Percentiles rank a stretch among this genome's conserved stretches.
These are phyloP conservation scores for Starmerella bombi DNA, from an alignment of 805 yeast species.

Conservation along the genomic window DNA sequence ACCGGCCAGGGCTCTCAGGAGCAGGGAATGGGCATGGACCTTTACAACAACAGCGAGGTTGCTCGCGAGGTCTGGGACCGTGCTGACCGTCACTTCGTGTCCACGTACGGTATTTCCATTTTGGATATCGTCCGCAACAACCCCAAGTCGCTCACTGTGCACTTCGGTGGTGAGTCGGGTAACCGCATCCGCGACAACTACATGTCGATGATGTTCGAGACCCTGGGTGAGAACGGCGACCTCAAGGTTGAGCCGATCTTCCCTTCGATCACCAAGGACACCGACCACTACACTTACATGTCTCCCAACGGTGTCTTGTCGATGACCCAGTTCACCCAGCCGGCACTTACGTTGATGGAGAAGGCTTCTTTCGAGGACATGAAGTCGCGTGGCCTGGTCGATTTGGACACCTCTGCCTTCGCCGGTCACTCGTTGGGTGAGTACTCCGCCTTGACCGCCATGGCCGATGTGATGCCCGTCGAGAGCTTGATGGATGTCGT, in stretches of 20 bases:
- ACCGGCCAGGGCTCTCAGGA: constrained; percentile 99
- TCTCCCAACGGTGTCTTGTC: constrained; percentile 91
- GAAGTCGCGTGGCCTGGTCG: constrained; percentile 89
- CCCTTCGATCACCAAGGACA: constrained; percentile 71
- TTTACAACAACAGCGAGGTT: constrained; percentile 77
- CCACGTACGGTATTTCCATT: constrained; percentile 93
- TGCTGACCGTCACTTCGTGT: constrained; percentile 85
- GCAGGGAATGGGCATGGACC: constrained; percentile 99
- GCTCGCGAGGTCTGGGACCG: constrained; percentile 96
- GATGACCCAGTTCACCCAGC: constrained; percentile 98
- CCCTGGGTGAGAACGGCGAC: constrained; percentile 70
- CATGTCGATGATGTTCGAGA: constrained; percentile 94
- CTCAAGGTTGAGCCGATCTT: constrained; percentile 86
- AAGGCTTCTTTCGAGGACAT: constrained; percentile 97
- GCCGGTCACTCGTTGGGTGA: constrained; percentile 99
- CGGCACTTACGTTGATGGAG: constrained; percentile 98
- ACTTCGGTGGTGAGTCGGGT: constrained; percentile 97
- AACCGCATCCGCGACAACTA: constrained; percentile 88
- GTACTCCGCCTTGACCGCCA: constrained; percentile 91
- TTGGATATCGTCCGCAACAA: constrained; percentile 89
- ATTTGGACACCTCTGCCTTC: constrained; percentile 69
- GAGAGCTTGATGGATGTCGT: constrained; percentile 95
- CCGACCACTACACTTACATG: constrained; percentile 75
- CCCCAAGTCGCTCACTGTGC: constrained; percentile 89
- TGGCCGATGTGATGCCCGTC: constrained; percentile 97